Evolutionary conservation across 2,329 filamentous ascomycete species (phyloP), one percentile per base, ranked within the genome.

Genomic region (Sporothrix pseudoabietina): DNA sequence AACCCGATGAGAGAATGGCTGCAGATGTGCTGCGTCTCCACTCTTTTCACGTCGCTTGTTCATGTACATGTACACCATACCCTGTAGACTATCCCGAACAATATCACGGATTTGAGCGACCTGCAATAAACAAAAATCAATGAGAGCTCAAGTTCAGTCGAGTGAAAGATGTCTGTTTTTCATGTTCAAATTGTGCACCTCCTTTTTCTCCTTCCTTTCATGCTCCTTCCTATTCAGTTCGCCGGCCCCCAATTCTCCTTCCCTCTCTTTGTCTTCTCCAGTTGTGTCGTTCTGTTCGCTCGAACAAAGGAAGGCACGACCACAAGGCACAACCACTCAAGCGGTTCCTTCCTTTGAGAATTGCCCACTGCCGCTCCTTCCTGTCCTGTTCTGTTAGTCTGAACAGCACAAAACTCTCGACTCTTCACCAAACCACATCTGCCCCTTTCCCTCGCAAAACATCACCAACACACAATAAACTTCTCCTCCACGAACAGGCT

Each of bases 11-110:
- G 26, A 52, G 14, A 6, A 7, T 35, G 44, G 22, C 61, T 16
- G 26, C 19, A 19, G 47, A 19, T 10, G 7, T n/a, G 30, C 35
- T 52, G 44, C 32, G 57, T 59, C 32, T 44, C 44, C 30, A 8
- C 30, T 57, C 39, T 71, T 59, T 19, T 49, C 39, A 35, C 47
- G 9, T n/a, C 7, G 55, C 16, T n/a, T 52, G 26, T 68, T 68
- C 66, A 54, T 69, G 66, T 54, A 54, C 66, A 54, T 69, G 66
- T 54, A 54, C 30, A 52, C 10, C 61, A 69, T 35, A 35, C 65
- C 47, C 30, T 69, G 65, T 69, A 55, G 30, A 69, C 10, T 39
- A 39, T 39, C 47, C 49, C 63, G 19, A 39, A 54, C 9, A 69
- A 54, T 69, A 39, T 54, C 49, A 69, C 47, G 47, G 26, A 39